These are phyloP conservation scores for Sanguinoderma infundibulare DNA, from an alignment of 1,284 basidiomycete species.

Conservation along the genomic window DNA sequence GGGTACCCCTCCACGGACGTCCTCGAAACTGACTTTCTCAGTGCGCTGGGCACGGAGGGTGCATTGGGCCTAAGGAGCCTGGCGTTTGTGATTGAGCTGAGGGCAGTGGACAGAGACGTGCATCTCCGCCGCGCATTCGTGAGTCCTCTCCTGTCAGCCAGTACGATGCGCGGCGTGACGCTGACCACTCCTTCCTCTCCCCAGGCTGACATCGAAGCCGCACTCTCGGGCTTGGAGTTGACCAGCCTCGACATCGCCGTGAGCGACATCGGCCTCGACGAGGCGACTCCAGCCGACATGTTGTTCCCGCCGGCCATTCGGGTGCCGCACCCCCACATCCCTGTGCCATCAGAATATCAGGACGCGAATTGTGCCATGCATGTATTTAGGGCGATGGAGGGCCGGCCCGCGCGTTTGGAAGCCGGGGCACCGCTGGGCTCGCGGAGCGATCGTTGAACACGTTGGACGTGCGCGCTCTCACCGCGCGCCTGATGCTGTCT, in stretches of 20 bases:
- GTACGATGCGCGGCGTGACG: no score
- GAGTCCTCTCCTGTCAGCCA: no score
- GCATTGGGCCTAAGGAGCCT: neutral
- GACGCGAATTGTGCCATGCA: no score
- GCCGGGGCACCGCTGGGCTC: no score
- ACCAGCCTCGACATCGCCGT: neutral
- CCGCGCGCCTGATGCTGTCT: neutral
- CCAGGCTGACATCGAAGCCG: neutral
- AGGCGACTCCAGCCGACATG: neutral
- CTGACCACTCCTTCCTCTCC: no score
- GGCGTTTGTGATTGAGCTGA: neutral
- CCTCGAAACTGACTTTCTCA: neutral
- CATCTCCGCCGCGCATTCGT: neutral
- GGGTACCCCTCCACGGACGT: neutral
- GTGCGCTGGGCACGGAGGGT: neutral
- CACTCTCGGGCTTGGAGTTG: neutral
- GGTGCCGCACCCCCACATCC: neutral
- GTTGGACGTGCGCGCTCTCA: neutral
- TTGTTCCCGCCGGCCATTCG: neutral
- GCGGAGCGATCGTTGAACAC: neutral
- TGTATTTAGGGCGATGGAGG: no score
- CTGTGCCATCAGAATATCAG: no score
- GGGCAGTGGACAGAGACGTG: neutral
- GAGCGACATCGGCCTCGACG: neutral
- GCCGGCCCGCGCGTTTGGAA: no score